Evolutionary conservation across 371 early-diverging fungal genomes (phyloP).

Genomic region (Parasitella parasitica): DNA sequence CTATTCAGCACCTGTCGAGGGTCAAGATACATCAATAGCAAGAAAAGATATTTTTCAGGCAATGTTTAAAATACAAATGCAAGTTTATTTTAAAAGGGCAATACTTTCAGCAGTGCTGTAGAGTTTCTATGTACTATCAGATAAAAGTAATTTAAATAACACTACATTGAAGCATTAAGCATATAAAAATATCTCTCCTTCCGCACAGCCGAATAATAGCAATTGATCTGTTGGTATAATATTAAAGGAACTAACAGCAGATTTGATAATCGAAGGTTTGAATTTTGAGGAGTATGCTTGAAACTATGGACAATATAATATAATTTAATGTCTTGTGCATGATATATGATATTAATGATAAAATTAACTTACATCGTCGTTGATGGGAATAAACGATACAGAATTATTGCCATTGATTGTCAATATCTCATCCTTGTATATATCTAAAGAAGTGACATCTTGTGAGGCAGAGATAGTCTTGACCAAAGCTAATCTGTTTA

Average conservation of each 20-base stretch:
- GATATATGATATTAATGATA: too few species aligned
- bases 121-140: too few species aligned
- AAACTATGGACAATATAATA: slow-evolving; percentile 50
- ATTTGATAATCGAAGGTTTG: slow-evolving; percentile 62
- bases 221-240: slow-evolving; percentile 64
- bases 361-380: slow-evolving; percentile 57
- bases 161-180: too few species aligned
- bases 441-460: slow-evolving; percentile 10
- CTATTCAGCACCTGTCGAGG: too few species aligned
- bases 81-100: too few species aligned
- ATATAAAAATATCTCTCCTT: slow-evolving; percentile 66
- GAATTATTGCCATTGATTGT: slow-evolving; percentile 65
- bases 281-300: slow-evolving; percentile 68
- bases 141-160: too few species aligned
- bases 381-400: slow-evolving; percentile 65
- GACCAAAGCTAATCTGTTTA: slow-evolving; percentile 50
- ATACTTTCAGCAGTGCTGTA: too few species aligned
- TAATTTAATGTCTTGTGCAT: neutral
- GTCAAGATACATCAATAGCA: too few species aligned
- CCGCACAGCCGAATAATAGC: slow-evolving; percentile 60
- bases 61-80: too few species aligned
- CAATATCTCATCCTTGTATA: slow-evolving; percentile 53
- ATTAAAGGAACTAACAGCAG: slow-evolving; percentile 60
- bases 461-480: slow-evolving; percentile 58
- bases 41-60: too few species aligned